These are phyloP conservation scores for Phytopythium chamaehyphon DNA, from an alignment of 352 stramenopile species.

Conservation along the genomic window DNA sequence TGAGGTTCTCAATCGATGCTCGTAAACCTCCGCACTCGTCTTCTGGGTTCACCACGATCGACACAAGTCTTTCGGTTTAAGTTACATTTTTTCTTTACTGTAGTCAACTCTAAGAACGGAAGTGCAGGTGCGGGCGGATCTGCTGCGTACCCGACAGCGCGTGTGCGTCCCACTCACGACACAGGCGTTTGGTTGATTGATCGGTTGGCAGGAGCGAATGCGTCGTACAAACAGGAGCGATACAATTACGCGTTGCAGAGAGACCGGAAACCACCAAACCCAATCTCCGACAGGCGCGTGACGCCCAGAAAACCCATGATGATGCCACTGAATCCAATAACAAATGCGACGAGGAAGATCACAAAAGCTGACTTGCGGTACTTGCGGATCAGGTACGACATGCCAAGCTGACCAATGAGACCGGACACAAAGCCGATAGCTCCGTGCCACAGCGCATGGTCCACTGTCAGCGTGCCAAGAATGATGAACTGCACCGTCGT, in stretches of 20 bases:
- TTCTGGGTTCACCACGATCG: too few relatives aligned
- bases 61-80: too few relatives aligned
- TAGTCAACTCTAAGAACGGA: too few relatives aligned
- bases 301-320: conserved; percentile 75
- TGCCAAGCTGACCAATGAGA: conserved; percentile 87
- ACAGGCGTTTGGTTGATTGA: not conserved
- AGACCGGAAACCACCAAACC: conserved; percentile 68
- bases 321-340: conserved; percentile 64
- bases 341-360: conserved; percentile 66
- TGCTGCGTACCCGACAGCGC: not conserved
- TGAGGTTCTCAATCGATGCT: too few relatives aligned
- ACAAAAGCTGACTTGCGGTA: conserved; percentile 82
- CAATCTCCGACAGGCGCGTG: conserved; percentile 48
- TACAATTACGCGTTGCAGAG: conserved; percentile 41
- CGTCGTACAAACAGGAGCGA: too few relatives aligned
- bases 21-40: too few relatives aligned
- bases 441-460: conserved; percentile 91
- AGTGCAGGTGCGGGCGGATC: too few relatives aligned
- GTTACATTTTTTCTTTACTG: too few relatives aligned
- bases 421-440: conserved; percentile 91
- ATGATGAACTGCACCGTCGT: conserved; percentile 95
- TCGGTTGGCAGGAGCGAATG: not conserved
- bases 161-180: not conserved
- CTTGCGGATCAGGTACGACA: conserved; percentile 91
- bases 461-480: conserved; percentile 87